Conservation (phyloP, 2,329 filamentous ascomycete species). For the Botryotinia narcissicola region DNA sequence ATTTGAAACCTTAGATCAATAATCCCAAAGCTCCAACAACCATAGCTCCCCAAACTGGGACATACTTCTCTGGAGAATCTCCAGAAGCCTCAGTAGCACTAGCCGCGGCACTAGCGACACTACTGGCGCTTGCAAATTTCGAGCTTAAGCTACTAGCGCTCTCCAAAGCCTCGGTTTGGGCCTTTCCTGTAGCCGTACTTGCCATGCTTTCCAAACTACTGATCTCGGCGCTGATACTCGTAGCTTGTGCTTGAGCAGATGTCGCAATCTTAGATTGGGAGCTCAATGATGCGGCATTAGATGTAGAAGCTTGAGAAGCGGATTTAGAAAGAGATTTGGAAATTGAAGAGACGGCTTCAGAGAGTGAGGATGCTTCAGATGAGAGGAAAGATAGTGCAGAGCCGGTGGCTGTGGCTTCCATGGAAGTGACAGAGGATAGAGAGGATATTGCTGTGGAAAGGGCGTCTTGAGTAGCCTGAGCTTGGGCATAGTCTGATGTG, state of each 20-base stretch:
- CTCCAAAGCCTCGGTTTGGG: background rate
- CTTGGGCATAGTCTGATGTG: constrained; percentile 2
- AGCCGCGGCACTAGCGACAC: background rate
- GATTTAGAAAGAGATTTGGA: constrained; percentile 5
- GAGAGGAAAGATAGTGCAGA: background rate
- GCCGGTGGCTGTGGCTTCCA: constrained; percentile 4
- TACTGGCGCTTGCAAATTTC: background rate
- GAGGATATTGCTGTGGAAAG: constrained; percentile 9
- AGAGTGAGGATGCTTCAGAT: constrained; percentile 8
- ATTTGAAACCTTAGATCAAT: background rate
- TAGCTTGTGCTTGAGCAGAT: background rate
- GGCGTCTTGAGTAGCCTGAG: constrained; percentile 5
- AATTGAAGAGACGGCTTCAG: background rate
- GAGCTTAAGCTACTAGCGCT: constrained; percentile 7
- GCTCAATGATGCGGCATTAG: background rate
- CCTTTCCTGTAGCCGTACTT: background rate
- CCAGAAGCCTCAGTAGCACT: background rate
- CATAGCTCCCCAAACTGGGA: background rate
- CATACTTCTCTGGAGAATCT: background rate
- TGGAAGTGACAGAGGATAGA: background rate
- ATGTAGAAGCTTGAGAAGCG: background rate
- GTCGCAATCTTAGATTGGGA: background rate
- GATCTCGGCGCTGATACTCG: background rate
- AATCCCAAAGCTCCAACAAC: background rate
- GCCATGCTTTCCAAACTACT: constrained; percentile 1